Percentiles rank a stretch among this genome's conserved stretches.
phyloP scores from a whole-genome alignment of 306 rosid species.

The Biancaea sappan region DNA sequence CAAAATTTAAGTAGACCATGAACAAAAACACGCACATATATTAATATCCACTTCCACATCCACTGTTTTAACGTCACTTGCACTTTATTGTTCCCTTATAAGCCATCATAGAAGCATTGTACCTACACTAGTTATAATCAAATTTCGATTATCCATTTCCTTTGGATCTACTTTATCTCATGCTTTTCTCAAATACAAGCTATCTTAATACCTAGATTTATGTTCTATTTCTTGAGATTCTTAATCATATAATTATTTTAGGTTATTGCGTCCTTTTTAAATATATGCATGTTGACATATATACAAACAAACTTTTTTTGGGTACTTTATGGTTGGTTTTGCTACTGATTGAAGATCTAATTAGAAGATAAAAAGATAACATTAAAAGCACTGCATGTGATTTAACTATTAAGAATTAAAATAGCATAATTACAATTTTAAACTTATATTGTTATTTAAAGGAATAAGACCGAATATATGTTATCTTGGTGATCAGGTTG shows the following conservation, averaged over 20 bases:
- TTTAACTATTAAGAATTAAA: not conserved
- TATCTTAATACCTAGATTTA: constrained; percentile 16
- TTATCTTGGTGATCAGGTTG: too few relatives aligned
- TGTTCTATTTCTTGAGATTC: not conserved
- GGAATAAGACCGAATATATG: too few relatives aligned
- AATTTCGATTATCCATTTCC: constrained; percentile 36
- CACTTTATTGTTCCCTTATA: constrained; percentile 34
- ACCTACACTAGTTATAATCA: constrained; percentile 7
- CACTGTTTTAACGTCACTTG: constrained; percentile 35
- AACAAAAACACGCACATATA: too few relatives aligned
- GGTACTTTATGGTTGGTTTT: constrained; percentile 27
- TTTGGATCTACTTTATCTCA: constrained; percentile 7
- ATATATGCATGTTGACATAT: not conserved
- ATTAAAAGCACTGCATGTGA: not conserved
- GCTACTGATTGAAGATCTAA: constrained; percentile 42
- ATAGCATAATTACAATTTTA: not conserved
- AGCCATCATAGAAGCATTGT: constrained; percentile 43
- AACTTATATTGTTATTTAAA: too few relatives aligned
- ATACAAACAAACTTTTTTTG: not conserved
- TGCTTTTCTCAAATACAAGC: constrained; percentile 15
- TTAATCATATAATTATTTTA: not conserved
- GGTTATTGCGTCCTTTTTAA: not conserved
- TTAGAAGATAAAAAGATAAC: constrained; percentile 38
- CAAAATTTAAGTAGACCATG: too few relatives aligned
- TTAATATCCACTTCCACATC: constrained; percentile 29